Base-by-base conservation (phyloP, 1,139 yeast species). In the Scheffersomyces parashehatae region DNA sequence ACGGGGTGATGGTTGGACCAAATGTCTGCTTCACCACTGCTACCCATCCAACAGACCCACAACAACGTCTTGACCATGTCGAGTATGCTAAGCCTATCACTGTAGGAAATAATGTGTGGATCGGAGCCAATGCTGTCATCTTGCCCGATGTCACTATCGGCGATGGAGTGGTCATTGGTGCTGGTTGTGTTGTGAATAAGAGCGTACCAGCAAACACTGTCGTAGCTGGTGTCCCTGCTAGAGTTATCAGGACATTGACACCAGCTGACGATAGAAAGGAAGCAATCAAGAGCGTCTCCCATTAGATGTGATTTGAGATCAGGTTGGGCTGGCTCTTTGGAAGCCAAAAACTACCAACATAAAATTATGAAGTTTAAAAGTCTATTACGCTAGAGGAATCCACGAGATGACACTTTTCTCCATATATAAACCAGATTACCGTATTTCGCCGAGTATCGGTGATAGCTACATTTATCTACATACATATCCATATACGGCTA, bases 111-210 rank as follows among this genome's bases (percentile, higher is more conserved):
- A 75, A 79, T 46, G 85, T 81, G 13, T 85, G 91, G 91, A 66
- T 85, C 37, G 87, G 88, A 8, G 73, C 82, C 2, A 70, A 73
- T 38, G 77, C 68, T 16, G 67, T 68, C 1, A 71, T 85, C 5
- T 62, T 84, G 42, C 86, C 87, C 2, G 90, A 89, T 2, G 85
- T 83, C 11, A 81, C 77, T 1, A 74, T 85, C 41, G 90, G 90
- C 6, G 76, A 79, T 32, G 77, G 78, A 1, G 71, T 76, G n/a
- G 82, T 82, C 0, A 68, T 85, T 38, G 91, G 84, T 5, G 88
- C 90, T 5, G 88, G 88, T 3, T 65, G 82, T 4, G 82, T 83
- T 1, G 88, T 85, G 24, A 73, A 73, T 30, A 77, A 65, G 49
- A 79, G 75, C 48, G 73, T 83, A 15, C 83, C 85, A 1, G 65